These are phyloP conservation scores for Fonsecaea monophora DNA, from an alignment of 2,329 filamentous ascomycete genomes.

Conservation along the genomic window DNA sequence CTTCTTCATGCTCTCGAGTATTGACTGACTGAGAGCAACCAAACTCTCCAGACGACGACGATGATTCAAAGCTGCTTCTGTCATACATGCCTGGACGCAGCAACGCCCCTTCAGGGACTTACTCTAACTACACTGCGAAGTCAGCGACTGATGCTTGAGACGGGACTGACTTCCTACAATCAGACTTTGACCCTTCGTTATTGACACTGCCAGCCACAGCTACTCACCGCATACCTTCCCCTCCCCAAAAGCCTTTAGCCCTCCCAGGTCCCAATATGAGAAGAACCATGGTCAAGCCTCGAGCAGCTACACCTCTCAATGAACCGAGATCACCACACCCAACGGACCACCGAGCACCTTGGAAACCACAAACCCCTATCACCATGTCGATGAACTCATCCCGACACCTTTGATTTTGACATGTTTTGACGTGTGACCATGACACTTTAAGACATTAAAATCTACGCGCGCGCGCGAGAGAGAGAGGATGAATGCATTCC, in stretches of 20 bases:
- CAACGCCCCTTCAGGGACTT: background rate
- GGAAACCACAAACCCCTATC: too few relatives aligned
- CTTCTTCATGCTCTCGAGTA: background rate
- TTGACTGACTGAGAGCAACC: background rate
- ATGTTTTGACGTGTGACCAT: too few relatives aligned
- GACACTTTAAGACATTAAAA: too few relatives aligned
- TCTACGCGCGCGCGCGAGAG: too few relatives aligned
- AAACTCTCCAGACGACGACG: background rate
- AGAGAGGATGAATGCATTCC: too few relatives aligned
- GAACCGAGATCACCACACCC: background rate
- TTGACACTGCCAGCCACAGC: background rate
- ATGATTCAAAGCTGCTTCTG: background rate
- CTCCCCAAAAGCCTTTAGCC: too few relatives aligned
- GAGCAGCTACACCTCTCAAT: background rate
- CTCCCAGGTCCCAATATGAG: too few relatives aligned
- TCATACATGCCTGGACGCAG: background rate
- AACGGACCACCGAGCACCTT: too few relatives aligned
- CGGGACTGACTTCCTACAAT: background rate
- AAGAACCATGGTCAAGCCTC: too few relatives aligned
- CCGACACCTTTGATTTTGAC: too few relatives aligned
- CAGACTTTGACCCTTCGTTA: background rate
- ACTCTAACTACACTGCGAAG: background rate
- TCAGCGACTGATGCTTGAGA: background rate
- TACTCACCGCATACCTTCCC: background rate
- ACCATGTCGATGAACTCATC: too few relatives aligned